Evolutionary conservation across 805 yeast species (phyloP), one percentile per base, ranked within the genome.

Genomic region (Starmerella floricola): DNA sequence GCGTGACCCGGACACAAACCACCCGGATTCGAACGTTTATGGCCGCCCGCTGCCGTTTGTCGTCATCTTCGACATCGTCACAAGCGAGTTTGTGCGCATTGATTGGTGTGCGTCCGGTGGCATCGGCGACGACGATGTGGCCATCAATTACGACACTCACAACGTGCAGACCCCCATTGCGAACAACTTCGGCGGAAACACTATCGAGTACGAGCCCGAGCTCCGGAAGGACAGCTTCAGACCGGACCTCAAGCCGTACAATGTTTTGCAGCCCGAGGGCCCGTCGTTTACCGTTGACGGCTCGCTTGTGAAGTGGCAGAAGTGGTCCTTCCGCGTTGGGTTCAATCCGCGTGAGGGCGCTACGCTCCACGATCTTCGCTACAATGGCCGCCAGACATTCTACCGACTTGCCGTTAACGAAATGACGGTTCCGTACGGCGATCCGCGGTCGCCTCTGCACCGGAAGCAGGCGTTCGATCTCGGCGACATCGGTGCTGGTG

Each of bases 341-440:
- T 66, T 81, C 36, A 76, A 76, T 55, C 76, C 72, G 38, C 76
- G 93, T 66, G 93, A 81, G 65, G 93, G 93, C 50, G 72, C 78
- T 50, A 86, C 77, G 29, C 51, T 81, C 30, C 79, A 80, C 60
- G 82, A 81, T 52, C 76, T 75, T 40, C 67, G 68, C 56, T 81
- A 79, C 67, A 78, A 79, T 61, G 87, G 87, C 40, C 76, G 91
- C 62, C 78, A 80, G 36, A 63, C 76, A 31, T 73, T 80, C 57
- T 80, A 82, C 69, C 72, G 91, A 62, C 60, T 79, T 31, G 70
- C 85, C 2, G 65, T 80, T 47, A 74, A 80, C 40, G 93, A 81
- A 63, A 81, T 81, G 93, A 79, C 87, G 26, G 93, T 82, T 47
- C 88, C 91, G 28, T 81, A 81, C 56, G 85, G 84, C 58, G 87